Evolutionary conservation across 2,329 filamentous ascomycete species (phyloP), one percentile per base, ranked within the genome.

Genomic region (Periconia macrospinosa): DNA sequence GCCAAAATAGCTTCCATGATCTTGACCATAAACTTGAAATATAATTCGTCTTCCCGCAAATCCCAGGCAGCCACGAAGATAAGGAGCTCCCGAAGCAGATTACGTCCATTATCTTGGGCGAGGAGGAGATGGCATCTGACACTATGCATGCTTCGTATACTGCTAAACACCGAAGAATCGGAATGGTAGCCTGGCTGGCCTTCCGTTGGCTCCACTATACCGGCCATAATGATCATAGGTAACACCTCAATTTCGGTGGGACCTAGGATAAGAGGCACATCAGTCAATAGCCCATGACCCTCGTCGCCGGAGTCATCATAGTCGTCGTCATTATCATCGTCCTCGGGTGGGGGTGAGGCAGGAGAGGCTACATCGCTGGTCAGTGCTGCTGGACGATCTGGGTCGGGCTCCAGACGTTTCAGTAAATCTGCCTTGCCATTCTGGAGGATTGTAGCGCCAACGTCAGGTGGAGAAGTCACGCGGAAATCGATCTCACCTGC

Each of bases 61-160:
- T 97, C 93, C 93, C 93, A 97, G 9, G 96, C 92, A 6, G 93
- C 93, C 58, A 97, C 96, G 71, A 97, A 97, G 54, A 97, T 95
- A 42, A 97, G 81, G 66, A 97, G 84, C 72, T 97, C 93, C 52
- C 93, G 83, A 1, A 97, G 80, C 3, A 97, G 79, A 68, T 95
- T 96, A 62, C 92, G 87, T 2, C 93, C 93, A 57, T 91, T 95
- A 67, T 96, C 92, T 55, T 96, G 85, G 0, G 92, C 92, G 41
- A 97, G 79, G 47, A 97, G 84, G 68, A 97, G 89, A 68, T 95
- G 90, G 66, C 92, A 97, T 19, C 93, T 82, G 1, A 93, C 91
- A 57, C 92, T 91, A 73, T 97, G 92, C 75, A 96, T 86, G 68
- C 93, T 96, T 68, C 91, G 78, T 3, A 81, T 76, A 10, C 81